Percentiles rank a stretch among this genome's conserved stretches.
Conservation (phyloP, 2,329 filamentous ascomycete species). For the Dryadomyces sulphureus region DNA sequence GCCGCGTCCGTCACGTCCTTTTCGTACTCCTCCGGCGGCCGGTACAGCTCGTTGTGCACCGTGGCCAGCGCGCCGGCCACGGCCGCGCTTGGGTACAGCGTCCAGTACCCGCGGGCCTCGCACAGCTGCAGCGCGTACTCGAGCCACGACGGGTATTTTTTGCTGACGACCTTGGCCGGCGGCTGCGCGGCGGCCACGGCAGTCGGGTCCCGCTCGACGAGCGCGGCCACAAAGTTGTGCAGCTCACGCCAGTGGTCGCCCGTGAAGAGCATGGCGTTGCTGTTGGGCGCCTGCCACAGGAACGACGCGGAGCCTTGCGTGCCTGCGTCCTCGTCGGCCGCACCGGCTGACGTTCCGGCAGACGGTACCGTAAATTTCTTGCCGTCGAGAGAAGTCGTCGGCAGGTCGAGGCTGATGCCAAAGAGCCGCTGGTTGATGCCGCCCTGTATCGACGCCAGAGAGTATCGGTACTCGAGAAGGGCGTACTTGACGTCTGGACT, state of each 20-base stretch:
- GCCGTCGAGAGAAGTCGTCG: conserved; percentile 45
- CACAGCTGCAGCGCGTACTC: conserved; percentile 67
- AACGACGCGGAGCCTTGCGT: conserved; percentile 45
- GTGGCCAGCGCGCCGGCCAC: conserved; percentile 45
- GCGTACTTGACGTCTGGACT: conserved; percentile 55
- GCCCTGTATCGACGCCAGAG: conserved; percentile 27
- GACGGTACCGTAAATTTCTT: conserved; percentile 34
- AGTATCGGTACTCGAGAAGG: conserved; percentile 65
- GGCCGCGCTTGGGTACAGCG: conserved; percentile 58
- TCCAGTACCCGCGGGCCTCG: conserved; percentile 60
- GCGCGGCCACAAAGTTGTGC: conserved; percentile 60
- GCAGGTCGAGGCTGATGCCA: conserved; percentile 68
- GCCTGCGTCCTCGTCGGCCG: too few relatives aligned
- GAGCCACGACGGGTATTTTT: conserved; percentile 59
- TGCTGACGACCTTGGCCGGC: conserved; percentile 45
- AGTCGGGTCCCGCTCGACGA: conserved; percentile 29
- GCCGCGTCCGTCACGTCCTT: conserved; percentile 11
- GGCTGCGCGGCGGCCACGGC: conserved; percentile 11
- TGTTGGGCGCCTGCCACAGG: conserved; percentile 73
- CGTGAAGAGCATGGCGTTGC: conserved; percentile 68
- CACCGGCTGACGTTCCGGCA: conserved; percentile 2
- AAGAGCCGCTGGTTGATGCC: conserved; percentile 44
- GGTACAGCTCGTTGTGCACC: conserved; percentile 62
- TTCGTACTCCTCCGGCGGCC: conserved; percentile 54
- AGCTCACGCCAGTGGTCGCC: conserved; percentile 79